Percentiles rank a stretch among this genome's conserved stretches.
Evolutionary conservation across 257 asterid species (phyloP).

Genomic region (Solanum chilense): DNA sequence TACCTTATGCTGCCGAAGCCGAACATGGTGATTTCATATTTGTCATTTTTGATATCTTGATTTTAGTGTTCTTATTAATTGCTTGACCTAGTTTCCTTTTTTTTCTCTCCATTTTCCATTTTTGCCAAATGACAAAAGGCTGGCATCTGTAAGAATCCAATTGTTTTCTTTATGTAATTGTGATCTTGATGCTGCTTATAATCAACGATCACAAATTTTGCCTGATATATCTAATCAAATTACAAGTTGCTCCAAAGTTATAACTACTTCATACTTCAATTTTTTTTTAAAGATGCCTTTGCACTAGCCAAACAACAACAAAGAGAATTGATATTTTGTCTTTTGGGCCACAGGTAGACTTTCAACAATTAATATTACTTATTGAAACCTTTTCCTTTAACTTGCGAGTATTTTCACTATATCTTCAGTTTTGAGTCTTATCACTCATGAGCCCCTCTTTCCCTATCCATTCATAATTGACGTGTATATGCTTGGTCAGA

Average conservation of each 20-base stretch:
- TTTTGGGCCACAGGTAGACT: neutral
- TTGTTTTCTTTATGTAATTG: neutral
- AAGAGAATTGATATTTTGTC: neutral
- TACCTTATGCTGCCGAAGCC: neutral
- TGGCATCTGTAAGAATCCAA: neutral
- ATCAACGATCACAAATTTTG: neutral
- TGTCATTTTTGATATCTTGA: neutral
- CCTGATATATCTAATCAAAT: neutral
- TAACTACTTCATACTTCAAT: neutral
- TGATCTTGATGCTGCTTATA: neutral
- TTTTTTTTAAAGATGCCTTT: neutral
- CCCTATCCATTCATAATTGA: neutral
- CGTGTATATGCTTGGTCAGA: conserved; percentile 28
- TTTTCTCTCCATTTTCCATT: neutral
- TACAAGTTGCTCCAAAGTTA: neutral
- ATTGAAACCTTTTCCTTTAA: neutral
- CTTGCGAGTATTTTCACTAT: neutral
- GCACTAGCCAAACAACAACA: neutral
- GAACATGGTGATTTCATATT: neutral
- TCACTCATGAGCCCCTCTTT: neutral
- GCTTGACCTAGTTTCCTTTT: neutral
- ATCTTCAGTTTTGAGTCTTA: neutral
- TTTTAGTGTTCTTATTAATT: neutral
- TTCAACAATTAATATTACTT: neutral
- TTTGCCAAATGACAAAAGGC: neutral